Percentiles rank a stretch among this genome's conserved stretches.
Conservation (phyloP, 2,329 filamentous ascomycete species). For the Aspergillus japonicus region DNA sequence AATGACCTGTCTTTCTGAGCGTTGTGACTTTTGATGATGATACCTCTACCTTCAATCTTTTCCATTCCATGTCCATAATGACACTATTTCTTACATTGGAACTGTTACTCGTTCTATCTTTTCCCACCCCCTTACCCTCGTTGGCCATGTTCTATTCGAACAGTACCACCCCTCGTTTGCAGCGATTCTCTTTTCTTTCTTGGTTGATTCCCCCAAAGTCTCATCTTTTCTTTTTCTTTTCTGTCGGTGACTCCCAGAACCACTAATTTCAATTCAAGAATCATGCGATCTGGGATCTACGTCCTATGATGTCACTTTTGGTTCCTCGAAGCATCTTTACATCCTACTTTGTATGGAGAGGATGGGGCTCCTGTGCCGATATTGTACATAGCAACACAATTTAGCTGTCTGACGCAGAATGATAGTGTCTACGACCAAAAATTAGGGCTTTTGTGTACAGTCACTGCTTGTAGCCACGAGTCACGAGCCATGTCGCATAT, state of each 20-base stretch:
- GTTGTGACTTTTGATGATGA: constrained; percentile 17
- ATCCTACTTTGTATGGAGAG: not conserved
- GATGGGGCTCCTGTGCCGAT: not conserved
- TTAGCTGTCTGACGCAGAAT: not conserved
- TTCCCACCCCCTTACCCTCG: not conserved
- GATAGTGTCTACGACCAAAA: not conserved
- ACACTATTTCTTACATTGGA: constrained; percentile 1
- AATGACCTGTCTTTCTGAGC: constrained; percentile 2
- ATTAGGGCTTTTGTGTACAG: not conserved
- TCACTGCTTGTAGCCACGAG: too few relatives aligned
- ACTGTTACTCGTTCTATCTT: not conserved
- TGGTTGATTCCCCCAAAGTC: not conserved
- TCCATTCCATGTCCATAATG: constrained; percentile 10
- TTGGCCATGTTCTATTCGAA: not conserved
- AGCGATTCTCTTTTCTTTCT: not conserved
- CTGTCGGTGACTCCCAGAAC: not conserved
- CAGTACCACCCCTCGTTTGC: not conserved
- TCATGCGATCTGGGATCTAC: not conserved
- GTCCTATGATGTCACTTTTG: not conserved
- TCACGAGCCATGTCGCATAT: too few relatives aligned
- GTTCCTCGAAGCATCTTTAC: not conserved
- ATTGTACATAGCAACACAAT: not conserved
- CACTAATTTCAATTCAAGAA: not conserved
- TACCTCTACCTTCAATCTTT: constrained; percentile 10
- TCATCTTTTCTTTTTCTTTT: not conserved